Evolutionary conservation across 1,139 yeast genomes (phyloP).

Genomic region (Taphrina wiesneri): DNA sequence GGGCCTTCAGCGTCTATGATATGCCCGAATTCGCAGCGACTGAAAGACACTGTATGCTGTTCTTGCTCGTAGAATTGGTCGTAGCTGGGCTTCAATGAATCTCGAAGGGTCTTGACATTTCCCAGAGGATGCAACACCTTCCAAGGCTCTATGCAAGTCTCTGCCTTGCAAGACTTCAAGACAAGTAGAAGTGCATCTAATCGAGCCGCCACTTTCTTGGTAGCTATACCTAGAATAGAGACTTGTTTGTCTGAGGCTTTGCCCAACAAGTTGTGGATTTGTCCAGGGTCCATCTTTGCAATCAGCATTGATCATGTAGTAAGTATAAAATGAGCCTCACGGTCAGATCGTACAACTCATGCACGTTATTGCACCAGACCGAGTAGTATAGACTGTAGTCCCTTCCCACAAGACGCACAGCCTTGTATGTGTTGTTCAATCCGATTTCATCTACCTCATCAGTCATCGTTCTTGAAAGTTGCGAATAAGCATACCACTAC

Average conservation of each 20-base stretch:
- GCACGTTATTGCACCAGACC: conserved; percentile 33
- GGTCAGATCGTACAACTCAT: conserved; percentile 27
- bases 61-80: conserved; percentile 15
- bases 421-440: conserved; percentile 32
- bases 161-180: conserved; percentile 28
- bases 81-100: conserved; percentile 1
- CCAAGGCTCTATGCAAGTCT: conserved; percentile 29
- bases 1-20: conserved; percentile 25
- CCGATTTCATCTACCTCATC: not conserved
- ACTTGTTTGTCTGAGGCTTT: not conserved
- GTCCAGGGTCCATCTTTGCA: conserved; percentile 24
- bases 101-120: conserved; percentile 5
- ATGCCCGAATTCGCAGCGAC: conserved; percentile 21
- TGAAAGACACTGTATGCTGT: not conserved
- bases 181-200: conserved; percentile 28
- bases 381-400: conserved; percentile 28
- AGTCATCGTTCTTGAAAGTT: not conserved
- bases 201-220: conserved; percentile 12
- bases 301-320: not conserved
- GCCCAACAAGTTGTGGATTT: conserved; percentile 14
- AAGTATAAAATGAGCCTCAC: not conserved
- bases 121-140: conserved; percentile 9
- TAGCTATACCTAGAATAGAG: conserved; percentile 5
- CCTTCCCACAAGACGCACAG: conserved; percentile 15
- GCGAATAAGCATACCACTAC: not conserved